Conservation (phyloP, 2,329 filamentous ascomycete species). For the Botrytis pseudocinerea region DNA sequence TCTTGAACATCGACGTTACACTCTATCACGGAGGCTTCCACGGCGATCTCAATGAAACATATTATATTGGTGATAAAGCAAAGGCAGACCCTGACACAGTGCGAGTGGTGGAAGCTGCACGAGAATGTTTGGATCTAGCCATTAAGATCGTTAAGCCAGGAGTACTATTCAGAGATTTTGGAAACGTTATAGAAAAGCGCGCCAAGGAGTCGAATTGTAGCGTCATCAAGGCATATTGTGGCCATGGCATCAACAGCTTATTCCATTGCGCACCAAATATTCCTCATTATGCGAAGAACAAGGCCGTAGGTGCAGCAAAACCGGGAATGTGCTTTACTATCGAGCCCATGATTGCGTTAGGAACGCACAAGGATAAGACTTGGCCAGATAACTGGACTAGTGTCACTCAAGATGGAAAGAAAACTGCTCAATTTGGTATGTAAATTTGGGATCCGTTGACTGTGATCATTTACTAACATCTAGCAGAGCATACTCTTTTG, state of each 20-base stretch:
- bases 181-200: conserved; percentile 92
- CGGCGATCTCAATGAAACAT: conserved; percentile 96
- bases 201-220: conserved; percentile 84
- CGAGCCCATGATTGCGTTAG: conserved; percentile 95
- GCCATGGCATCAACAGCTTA: conserved; percentile 88
- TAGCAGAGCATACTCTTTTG: conserved; percentile 75
- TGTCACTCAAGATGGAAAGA: conserved; percentile 83
- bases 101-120: conserved; percentile 83
- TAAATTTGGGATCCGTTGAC: conserved; percentile 24
- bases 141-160: conserved; percentile 93
- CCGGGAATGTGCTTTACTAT: conserved; percentile 99
- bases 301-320: conserved; percentile 91
- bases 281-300: conserved; percentile 98
- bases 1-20: conserved; percentile 94
- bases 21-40: conserved; percentile 95
- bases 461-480: conserved; percentile 27
- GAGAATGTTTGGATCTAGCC: conserved; percentile 86
- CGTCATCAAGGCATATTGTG: conserved; percentile 94
- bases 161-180: conserved; percentile 87
- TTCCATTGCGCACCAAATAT: conserved; percentile 95
- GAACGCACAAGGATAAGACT: conserved; percentile 87
- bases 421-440: conserved; percentile 89
- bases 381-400: conserved; percentile 99
- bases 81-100: conserved; percentile 82
- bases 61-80: conserved; percentile 92